Evolutionary conservation across 257 asterid genomes (phyloP), one percentile per base, ranked within the genome.

Genomic region (Solanum microdontum): DNA sequence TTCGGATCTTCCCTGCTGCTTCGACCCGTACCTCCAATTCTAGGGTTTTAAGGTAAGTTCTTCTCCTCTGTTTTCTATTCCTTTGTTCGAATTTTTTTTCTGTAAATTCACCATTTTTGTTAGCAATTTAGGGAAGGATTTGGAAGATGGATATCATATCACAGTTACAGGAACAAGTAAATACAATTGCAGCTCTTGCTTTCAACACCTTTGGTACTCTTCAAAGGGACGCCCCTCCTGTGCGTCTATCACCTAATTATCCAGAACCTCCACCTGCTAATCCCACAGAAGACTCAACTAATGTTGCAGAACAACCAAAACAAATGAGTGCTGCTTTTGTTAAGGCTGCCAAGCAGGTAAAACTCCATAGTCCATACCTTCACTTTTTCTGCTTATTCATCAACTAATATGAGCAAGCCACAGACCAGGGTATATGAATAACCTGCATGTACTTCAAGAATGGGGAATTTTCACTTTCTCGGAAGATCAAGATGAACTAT

Each of bases 131-230:
- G 69, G 69, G 85, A 48, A 48, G 64, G 24, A 77, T 76, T 48
- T 15, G 14, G 64, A 43, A 80, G 90, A 94, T 96, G 98, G 99
- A 96, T 89, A 95, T 96, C 87, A 95, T 94, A 85, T 93, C 98
- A 12, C 98, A 95, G 83, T 87, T 96, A 87, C 99, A 95, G 91
- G 99, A 96, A 87, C 98, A 94, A 88, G 93, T 91, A 70, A 95
- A 96, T 79, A 88, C 94, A 23, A 84, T 95, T 45, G 97, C 98
- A 39, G 92, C 95, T 58, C 88, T 94, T 64, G 95, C 98, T 24
- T 95, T 94, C 92, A 97, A 95, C 84, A 93, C 98, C 28, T 91
- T 94, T 33, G 98, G 99, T n/a, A 89, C 97, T 0, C 97, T 97
- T 83, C 99, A 97, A 85, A 93, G 85, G 40, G 85, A 80, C 14